These are phyloP conservation scores for Populus hybrid DNA, from an alignment of 441 rosid species.

Conservation along the genomic window DNA sequence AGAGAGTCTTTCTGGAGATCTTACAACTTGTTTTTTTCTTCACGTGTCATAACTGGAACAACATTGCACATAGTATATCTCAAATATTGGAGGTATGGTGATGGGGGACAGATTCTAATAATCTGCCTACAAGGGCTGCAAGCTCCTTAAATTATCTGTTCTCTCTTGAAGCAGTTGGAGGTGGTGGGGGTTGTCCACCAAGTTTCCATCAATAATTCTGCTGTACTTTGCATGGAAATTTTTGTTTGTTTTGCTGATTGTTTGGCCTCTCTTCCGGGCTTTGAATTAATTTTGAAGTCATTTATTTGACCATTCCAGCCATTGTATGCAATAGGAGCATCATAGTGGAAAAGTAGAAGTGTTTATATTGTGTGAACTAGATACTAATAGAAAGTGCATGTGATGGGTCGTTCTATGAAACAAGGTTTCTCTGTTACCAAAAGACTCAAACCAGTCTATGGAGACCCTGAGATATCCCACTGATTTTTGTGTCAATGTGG, in stretches of 20 bases:
- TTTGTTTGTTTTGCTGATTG: neutral
- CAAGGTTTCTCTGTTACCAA: neutral
- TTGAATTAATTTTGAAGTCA: neutral
- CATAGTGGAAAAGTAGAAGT: neutral
- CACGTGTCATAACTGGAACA: neutral
- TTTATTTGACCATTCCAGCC: neutral
- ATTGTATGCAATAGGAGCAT: neutral
- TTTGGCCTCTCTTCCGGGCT: neutral
- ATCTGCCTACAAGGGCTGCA: neutral
- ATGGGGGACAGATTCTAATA: neutral
- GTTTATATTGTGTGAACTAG: neutral
- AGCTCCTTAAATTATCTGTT: neutral
- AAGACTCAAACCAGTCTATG: neutral
- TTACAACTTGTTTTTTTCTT: neutral
- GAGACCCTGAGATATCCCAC: neutral
- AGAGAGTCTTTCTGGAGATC: neutral
- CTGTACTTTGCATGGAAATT: neutral
- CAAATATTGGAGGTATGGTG: neutral
- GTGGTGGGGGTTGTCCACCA: neutral
- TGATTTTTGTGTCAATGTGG: neutral
- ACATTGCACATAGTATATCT: neutral
- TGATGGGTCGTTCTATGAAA: neutral
- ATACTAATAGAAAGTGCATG: neutral
- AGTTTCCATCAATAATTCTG: neutral
- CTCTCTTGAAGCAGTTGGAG: neutral